A percentile compares a stretch with the other conserved stretches of the same genome.
Conservation (phyloP, 257 asterid genomes). For the Leonotis leonurus region DNA sequence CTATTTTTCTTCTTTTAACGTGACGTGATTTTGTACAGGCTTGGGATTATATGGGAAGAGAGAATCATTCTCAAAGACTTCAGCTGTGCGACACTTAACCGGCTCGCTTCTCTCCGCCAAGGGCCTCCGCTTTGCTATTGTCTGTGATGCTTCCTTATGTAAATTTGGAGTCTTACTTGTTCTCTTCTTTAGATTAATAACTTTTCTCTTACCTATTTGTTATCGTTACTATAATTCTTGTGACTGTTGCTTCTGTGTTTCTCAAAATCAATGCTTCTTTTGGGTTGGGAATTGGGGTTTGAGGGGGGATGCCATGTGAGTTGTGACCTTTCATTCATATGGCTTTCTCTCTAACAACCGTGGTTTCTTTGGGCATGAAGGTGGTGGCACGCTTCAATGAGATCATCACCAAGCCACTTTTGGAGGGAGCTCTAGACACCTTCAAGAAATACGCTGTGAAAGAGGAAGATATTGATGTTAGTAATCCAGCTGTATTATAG, state of each 20-base stretch:
- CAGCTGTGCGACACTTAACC: slow-evolving; percentile 61
- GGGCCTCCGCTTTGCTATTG: slow-evolving; percentile 77
- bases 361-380: slow-evolving; percentile 30
- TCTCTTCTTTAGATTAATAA: background rate
- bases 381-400: slow-evolving; percentile 98
- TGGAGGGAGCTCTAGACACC: slow-evolving; percentile 92
- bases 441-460: slow-evolving; percentile 73
- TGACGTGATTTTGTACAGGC: no score
- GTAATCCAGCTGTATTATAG: slow-evolving; percentile 15
- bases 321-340: background rate
- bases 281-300: background rate
- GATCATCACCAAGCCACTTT: slow-evolving; percentile 68
- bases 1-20: no score
- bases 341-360: background rate
- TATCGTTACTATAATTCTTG: no score
- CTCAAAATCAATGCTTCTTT: background rate
- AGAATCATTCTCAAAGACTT: slow-evolving; percentile 30
- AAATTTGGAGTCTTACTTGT: background rate
- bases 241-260: background rate
- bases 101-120: slow-evolving; percentile 59
- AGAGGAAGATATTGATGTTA: slow-evolving; percentile 84
- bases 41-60: slow-evolving; percentile 25
- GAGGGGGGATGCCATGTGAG: background rate
- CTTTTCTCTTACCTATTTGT: background rate
- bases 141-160: slow-evolving; percentile 31